Evolutionary conservation across 768 basidiomycete genomes (phyloP).

Genomic region (Amanita pseudoporphyria): DNA sequence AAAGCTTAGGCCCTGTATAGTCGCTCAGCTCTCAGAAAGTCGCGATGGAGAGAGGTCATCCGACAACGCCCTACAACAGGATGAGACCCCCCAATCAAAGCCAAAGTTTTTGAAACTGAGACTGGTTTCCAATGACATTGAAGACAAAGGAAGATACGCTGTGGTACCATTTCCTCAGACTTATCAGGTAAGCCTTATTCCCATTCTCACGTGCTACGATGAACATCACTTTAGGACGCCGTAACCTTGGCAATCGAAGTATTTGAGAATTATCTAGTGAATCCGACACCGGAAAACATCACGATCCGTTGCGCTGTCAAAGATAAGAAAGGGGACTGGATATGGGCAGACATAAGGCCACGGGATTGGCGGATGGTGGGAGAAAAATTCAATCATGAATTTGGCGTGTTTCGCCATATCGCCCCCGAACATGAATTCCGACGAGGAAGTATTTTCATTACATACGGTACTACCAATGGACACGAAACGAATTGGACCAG

Average conservation of each 20-base stretch:
- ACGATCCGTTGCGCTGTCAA: slow-evolving; percentile 5
- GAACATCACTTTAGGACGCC: neutral
- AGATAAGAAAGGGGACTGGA: slow-evolving; percentile 9
- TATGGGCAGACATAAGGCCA: slow-evolving; percentile 13
- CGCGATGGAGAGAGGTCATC: too few species aligned
- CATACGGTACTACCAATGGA: neutral
- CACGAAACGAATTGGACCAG: neutral
- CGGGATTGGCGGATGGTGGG: slow-evolving; percentile 8
- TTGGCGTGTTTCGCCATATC: slow-evolving; percentile 8
- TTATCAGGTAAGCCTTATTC: neutral
- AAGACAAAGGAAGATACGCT: neutral
- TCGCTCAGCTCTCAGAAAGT: too few species aligned
- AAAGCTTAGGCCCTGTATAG: too few species aligned
- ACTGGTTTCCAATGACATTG: neutral
- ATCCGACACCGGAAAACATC: neutral
- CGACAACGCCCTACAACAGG: too few species aligned
- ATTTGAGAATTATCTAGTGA: neutral
- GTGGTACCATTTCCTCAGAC: neutral
- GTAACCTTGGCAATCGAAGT: neutral
- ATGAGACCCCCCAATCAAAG: neutral
- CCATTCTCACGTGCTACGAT: too few species aligned
- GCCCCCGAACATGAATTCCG: neutral
- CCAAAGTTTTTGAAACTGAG: neutral
- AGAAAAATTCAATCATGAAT: neutral
- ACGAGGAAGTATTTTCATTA: neutral